Base-by-base conservation (phyloP, 2,329 filamentous ascomycete species). In the Blastomyces percursus region DNA sequence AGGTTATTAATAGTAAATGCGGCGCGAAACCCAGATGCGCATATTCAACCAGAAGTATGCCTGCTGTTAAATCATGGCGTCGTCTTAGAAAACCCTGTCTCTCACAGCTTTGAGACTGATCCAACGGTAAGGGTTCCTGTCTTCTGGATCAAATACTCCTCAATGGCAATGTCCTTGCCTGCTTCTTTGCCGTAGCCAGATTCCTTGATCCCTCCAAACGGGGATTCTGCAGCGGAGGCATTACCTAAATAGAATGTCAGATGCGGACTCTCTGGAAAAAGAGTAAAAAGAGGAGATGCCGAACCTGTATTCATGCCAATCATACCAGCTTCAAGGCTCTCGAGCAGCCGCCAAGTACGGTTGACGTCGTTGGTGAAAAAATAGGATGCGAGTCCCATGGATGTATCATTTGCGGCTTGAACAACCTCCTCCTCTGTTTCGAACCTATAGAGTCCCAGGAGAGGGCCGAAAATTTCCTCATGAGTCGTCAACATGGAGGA, bases 281-380 rank as follows among this genome's bases (percentile, higher is more conserved):
- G 21, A 1, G 12, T 0, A 24, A 21, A 48, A 48, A 21, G n/a
- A 48, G 46, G 12, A 19, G 38, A 11, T 50, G 9, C 11, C 27
- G 32, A 51, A 48, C 59, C 59, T 3, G 80, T 81, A 67, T 82
- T 82, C 51, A 82, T 65, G 62, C 89, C 90, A 0, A 95, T 84
- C 91, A 95, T 95, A 61, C 90, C 90, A 1, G 92, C 89, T 72
- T 95, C 88, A 46, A 95, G 77, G n/a, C 81, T 80, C 76, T 89
- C 86, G 0, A 86, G 84, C 0, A 90, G 82, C 58, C 86, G 79
- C 68, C 79, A 77, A 30, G 84, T 80, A 7, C 86, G 77, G 70
- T 82, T 78, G 14, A 88, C 64, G 69, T 89, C 82, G 59, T 77
- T 76, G 8, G 83, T 92, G 56, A 59, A 69, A 55, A 74, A 65